Evolutionary conservation across 176 grass and related monocot genomes (phyloP).

Genomic region (Aegilops speltoides): DNA sequence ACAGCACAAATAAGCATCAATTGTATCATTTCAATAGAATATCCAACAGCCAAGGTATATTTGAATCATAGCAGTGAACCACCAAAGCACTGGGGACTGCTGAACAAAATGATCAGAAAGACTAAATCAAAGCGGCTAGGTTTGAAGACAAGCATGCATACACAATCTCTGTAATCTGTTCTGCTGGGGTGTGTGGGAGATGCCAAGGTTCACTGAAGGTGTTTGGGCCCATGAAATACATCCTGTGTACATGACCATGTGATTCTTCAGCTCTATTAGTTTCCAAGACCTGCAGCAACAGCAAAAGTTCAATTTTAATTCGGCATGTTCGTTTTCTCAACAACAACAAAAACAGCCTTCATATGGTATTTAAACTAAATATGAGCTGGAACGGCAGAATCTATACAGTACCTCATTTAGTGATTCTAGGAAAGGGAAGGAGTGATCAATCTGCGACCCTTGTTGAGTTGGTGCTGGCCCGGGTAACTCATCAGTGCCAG

Average conservation of each 20-base stretch:
- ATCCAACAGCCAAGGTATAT: conserved; percentile 7
- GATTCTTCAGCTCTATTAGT: conserved; percentile 98
- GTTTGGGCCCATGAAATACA: conserved; percentile 99
- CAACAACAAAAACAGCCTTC: background rate
- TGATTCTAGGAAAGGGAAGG: conserved; percentile 99
- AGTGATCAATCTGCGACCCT: conserved; percentile 97
- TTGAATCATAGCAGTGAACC: background rate
- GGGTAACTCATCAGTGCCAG: conserved; percentile 89
- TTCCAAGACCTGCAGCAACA: conserved; percentile 82
- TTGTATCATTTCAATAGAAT: conserved; percentile 8
- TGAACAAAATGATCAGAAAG: conserved; percentile 22
- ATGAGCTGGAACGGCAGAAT: conserved; percentile 9
- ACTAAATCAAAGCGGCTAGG: background rate
- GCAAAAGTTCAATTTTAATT: conserved; percentile 23
- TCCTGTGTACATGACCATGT: conserved; percentile 90
- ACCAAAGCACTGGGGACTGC: background rate
- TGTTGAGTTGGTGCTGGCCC: conserved; percentile 97
- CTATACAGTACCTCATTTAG: conserved; percentile 78
- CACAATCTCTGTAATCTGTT: conserved; percentile 96
- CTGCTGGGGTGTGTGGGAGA: conserved; percentile 82
- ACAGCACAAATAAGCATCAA: conserved; percentile 18
- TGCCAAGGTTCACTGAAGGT: conserved; percentile 98
- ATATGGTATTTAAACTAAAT: background rate
- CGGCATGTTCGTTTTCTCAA: background rate
- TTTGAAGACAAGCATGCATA: conserved; percentile 50